These are phyloP conservation scores for Alternaria rosae DNA, from an alignment of 2,329 filamentous ascomycete genomes.

Conservation along the genomic window DNA sequence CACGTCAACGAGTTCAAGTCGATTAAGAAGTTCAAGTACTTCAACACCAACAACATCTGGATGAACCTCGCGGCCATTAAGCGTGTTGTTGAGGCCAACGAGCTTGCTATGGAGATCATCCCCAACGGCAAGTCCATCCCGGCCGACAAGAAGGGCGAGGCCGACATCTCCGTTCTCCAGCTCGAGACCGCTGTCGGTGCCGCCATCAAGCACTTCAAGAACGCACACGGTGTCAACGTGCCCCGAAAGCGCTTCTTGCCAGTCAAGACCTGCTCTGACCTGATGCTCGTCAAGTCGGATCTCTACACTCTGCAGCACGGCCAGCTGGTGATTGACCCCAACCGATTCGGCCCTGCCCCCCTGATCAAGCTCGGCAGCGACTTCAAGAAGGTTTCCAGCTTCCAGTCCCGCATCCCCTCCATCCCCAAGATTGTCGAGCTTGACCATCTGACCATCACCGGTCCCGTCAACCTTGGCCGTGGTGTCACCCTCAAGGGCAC, in stretches of 20 bases:
- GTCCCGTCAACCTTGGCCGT: conserved; percentile 93
- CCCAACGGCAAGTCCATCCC: conserved; percentile 99
- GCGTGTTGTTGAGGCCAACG: conserved; percentile 97
- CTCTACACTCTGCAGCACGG: conserved; percentile 99
- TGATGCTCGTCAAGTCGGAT: conserved; percentile 99
- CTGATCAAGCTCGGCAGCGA: conserved; percentile 98
- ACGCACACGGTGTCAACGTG: conserved; percentile 98
- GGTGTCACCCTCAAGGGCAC: conserved; percentile 97
- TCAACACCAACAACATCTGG: conserved; percentile 99
- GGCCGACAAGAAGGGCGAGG: conserved; percentile 99
- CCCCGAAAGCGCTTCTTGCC: conserved; percentile 97
- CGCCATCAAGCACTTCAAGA: conserved; percentile 98
- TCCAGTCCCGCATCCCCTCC: conserved; percentile 84
- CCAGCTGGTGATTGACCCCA: conserved; percentile 95
- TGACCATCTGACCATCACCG: conserved; percentile 96
- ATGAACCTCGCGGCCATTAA: conserved; percentile 97
- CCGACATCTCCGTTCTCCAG: conserved; percentile 95
- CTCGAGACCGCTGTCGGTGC: conserved; percentile 98
- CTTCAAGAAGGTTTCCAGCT: conserved; percentile 99
- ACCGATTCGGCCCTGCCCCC: conserved; percentile 93
- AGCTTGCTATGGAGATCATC: conserved; percentile 99
- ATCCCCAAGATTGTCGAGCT: conserved; percentile 92
- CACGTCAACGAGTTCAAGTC: conserved; percentile 99
- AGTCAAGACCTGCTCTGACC: conserved; percentile 99
- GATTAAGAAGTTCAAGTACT: conserved; percentile 99